These are phyloP conservation scores for Gossypium thurberi DNA, from an alignment of 345 rosid genomes.

Conservation along the genomic window DNA sequence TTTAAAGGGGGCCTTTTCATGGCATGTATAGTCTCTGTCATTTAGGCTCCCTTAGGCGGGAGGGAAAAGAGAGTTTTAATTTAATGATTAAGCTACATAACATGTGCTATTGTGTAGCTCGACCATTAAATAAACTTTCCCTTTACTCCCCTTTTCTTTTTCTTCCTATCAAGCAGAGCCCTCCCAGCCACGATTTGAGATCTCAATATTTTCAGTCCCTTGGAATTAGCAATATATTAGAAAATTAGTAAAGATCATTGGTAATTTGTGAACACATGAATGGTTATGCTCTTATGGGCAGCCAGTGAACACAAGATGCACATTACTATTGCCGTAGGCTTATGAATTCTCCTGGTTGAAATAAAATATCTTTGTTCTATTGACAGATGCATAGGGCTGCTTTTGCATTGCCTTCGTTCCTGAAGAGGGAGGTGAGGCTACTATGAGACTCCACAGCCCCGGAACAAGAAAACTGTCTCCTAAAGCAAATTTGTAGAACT, in stretches of 20 bases:
- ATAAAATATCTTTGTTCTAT: background rate
- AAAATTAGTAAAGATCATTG: background rate
- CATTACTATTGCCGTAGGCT: background rate
- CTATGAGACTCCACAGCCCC: constrained; percentile 23
- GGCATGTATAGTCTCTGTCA: background rate
- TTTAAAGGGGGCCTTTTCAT: background rate
- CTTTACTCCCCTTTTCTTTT: background rate
- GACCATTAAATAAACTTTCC: background rate
- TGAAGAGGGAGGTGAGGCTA: constrained; percentile 65
- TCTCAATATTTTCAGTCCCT: background rate
- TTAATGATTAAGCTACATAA: background rate
- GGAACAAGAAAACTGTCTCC: constrained; percentile 8
- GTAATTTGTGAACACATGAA: background rate
- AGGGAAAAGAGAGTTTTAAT: background rate
- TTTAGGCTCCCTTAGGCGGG: background rate
- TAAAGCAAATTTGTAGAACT: background rate
- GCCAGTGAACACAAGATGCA: background rate
- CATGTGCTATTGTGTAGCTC: background rate
- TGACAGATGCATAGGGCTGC: constrained; percentile 85
- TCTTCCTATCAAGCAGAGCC: background rate
- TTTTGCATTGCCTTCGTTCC: constrained; percentile 73
- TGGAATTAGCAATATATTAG: background rate
- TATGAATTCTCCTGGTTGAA: background rate
- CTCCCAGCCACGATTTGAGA: background rate
- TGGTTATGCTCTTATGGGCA: background rate